phyloP scores from a whole-genome alignment of 495 filamentous ascomycete species.

The Penicillium coprophilum region DNA sequence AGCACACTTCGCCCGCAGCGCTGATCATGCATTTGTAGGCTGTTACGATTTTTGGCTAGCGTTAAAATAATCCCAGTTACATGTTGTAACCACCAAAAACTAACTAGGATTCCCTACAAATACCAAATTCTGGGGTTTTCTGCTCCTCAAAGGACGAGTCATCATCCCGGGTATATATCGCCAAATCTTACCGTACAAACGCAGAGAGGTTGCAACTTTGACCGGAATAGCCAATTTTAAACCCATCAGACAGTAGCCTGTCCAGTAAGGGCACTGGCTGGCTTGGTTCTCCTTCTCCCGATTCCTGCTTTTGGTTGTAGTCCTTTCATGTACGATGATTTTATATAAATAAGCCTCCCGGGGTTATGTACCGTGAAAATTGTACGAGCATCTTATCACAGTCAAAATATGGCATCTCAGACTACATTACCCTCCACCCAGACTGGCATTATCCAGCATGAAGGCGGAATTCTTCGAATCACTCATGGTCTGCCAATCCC shows the following conservation, averaged over 20 bases:
- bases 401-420: background rate
- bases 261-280: background rate
- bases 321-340: background rate
- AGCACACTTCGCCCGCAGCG: background rate
- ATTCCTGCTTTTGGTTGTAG: too few relatives aligned
- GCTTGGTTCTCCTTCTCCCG: too few relatives aligned
- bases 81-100: background rate
- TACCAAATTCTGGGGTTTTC: background rate
- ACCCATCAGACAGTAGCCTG: background rate
- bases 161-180: background rate
- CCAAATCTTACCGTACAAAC: too few relatives aligned
- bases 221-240: background rate
- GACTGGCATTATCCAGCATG: slow-evolving; percentile 26
- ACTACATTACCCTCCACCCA: slow-evolving; percentile 8
- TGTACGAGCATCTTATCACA: background rate
- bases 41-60: background rate
- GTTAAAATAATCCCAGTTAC: background rate
- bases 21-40: background rate
- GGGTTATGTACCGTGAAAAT: background rate
- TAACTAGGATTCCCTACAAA: background rate
- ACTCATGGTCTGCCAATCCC: slow-evolving; percentile 24
- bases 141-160: background rate
- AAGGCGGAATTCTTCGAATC: slow-evolving; percentile 19
- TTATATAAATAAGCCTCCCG: background rate
- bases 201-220: background rate